Conservation (phyloP, 148 eudicot species). For the Rhododendron griersonianum region DNA sequence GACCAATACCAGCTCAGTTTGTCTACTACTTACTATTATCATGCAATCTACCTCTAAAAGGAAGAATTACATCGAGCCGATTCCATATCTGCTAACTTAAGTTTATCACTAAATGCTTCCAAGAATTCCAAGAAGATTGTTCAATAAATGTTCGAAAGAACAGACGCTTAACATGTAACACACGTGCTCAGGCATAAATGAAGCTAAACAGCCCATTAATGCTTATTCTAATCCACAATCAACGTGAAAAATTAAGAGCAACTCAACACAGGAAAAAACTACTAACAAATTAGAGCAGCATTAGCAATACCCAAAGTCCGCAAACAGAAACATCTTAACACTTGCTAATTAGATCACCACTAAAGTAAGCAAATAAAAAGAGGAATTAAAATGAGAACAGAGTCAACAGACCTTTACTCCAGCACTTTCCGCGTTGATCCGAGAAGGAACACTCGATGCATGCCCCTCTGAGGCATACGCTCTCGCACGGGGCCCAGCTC, state of each 20-base stretch:
- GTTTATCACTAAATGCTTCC: neutral
- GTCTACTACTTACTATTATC: neutral
- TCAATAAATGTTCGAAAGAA: neutral
- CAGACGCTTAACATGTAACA: neutral
- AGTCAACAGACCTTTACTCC: slow-evolving; percentile 51
- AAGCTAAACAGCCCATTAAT: neutral
- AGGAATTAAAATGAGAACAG: slow-evolving; percentile 3
- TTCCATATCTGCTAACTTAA: neutral
- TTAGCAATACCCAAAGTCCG: neutral
- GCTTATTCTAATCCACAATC: neutral
- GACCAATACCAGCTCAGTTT: neutral
- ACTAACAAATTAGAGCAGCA: neutral
- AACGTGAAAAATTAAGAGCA: neutral
- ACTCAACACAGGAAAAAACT: neutral
- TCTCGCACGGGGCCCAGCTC: slow-evolving; percentile 30
- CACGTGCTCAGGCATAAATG: neutral
- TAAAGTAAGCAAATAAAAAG: neutral
- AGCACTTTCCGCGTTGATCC: slow-evolving; percentile 25
- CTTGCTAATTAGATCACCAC: neutral
- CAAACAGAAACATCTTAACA: neutral
- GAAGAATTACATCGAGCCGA: neutral
- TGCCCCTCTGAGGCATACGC: slow-evolving; percentile 37
- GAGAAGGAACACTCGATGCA: slow-evolving; percentile 45
- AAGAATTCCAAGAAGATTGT: neutral
- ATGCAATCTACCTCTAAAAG: neutral